phyloP scores from a whole-genome alignment of 345 rosid species.

The Balakata baccata region DNA sequence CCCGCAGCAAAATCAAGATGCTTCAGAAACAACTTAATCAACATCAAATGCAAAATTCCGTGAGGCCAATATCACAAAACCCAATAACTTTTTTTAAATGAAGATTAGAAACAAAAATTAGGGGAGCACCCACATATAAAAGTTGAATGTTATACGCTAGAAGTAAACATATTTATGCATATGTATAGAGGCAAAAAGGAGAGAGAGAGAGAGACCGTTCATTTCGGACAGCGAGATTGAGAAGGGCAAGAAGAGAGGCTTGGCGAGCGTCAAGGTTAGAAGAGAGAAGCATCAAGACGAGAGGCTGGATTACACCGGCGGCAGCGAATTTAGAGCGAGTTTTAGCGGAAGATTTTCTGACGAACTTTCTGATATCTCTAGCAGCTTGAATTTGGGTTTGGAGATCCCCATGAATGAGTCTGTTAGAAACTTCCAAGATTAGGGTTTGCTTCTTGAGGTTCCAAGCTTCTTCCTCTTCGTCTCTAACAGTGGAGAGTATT shows the following conservation, averaged over 20 bases:
- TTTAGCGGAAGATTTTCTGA: constrained; percentile 52
- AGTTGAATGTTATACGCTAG: no score
- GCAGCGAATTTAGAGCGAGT: constrained; percentile 64
- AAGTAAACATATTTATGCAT: no score
- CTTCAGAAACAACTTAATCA: neutral
- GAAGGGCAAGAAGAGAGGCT: constrained; percentile 73
- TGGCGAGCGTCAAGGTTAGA: constrained; percentile 57
- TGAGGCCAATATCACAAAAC: neutral
- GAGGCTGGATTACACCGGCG: constrained; percentile 69
- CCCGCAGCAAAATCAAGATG: neutral
- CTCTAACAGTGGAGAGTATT: neutral
- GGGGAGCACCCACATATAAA: neutral
- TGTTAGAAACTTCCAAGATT: constrained; percentile 43
- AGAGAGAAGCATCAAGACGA: constrained; percentile 58
- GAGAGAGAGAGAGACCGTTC: constrained; percentile 36
- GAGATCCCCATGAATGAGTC: constrained; percentile 59
- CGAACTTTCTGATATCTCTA: constrained; percentile 49
- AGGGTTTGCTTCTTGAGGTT: constrained; percentile 45
- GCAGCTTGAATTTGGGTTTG: constrained; percentile 62
- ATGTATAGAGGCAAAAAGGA: neutral
- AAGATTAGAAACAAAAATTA: neutral
- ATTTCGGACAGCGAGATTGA: constrained; percentile 72
- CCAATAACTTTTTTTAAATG: neutral
- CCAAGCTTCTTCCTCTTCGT: constrained; percentile 45
- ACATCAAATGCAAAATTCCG: neutral